These are phyloP conservation scores for Rubia peregrina DNA, from an alignment of 305 asterid genomes.

Conservation along the genomic window DNA sequence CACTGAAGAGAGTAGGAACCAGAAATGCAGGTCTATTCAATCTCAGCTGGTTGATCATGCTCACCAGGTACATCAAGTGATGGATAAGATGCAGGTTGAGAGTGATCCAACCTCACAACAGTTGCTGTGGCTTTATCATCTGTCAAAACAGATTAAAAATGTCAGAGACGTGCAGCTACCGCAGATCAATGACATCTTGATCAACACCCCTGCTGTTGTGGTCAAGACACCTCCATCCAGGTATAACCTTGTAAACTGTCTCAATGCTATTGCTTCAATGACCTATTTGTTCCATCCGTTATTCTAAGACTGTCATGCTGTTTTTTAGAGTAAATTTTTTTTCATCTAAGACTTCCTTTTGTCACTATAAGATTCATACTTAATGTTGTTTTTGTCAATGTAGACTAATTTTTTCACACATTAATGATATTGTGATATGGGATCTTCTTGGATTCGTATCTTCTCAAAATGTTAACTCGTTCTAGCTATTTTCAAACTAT, in stretches of 20 bases:
- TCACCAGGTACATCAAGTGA: slow-evolving; percentile 21
- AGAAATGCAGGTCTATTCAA: neutral
- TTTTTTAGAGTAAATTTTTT: too few species aligned
- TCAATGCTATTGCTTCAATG: neutral
- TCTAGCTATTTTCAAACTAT: too few species aligned
- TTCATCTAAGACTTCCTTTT: too few species aligned
- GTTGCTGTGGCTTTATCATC: slow-evolving; percentile 1
- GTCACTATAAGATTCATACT: too few species aligned
- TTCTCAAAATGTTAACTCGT: neutral
- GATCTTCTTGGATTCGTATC: neutral
- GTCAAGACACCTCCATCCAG: neutral
- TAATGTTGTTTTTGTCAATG: too few species aligned
- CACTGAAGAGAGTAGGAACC: neutral
- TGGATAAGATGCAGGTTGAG: slow-evolving; percentile 11
- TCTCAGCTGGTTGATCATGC: slow-evolving; percentile 11
- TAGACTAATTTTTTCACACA: too few species aligned
- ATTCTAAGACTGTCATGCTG: too few species aligned
- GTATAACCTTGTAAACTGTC: neutral
- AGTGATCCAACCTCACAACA: neutral
- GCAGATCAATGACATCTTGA: neutral
- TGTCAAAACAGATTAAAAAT: neutral
- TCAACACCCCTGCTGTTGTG: neutral
- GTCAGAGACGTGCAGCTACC: neutral
- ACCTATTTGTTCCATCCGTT: too few species aligned
- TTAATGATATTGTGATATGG: too few species aligned